Base-by-base conservation (phyloP, 257 asterid genomes). In the Avicennia marina region DNA sequence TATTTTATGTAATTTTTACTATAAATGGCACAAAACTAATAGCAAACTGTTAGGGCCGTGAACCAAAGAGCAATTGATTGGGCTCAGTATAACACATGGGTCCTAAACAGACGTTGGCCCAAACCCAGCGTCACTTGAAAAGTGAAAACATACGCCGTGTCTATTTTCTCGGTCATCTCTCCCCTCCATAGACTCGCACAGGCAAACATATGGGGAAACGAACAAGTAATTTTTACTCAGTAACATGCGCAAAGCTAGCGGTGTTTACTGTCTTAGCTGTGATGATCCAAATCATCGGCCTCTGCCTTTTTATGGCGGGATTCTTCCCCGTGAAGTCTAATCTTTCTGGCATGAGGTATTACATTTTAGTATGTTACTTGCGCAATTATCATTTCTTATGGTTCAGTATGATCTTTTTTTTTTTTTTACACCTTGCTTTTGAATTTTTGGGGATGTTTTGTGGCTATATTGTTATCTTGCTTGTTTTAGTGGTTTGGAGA, bases 241-340 rank as follows among this genome's bases (percentile, higher is more conserved):
- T 87, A 63, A 65, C 95, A 42, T 90, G 98, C 76, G 64, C 49
- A 19, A 90, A 33, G 36, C 50, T 90, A 27, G 76, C 87, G 41
- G 1, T 77, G 6, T 25, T 78, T 41, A 74, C 90, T 48, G 38
- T 82, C 29, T 65, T 69, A 51, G 90, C 90, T 16, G 81, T 84
- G 39, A 27, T 71, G 8, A 63, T 90, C 56, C 98, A 90, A 77
- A 64, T 82, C 2, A 42, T 76, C 48, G 98, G 98, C 13, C 78
- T 90, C 19, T 75, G 60, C 50, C 75, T 82, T 54, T 90, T 90
- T 75, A 76, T 87, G 45, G 51, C 66, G 60, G 96, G 87, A 17
- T 90, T 90, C 69, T 90, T 90, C 60, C 96, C 96, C 44, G 87
- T 77, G 52, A 90, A 87, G 69, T 80, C 98, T 42, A 65, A 90